A percentile compares a stretch with the other conserved stretches of the same genome.
These are phyloP conservation scores for Sporodiniella umbellata DNA, from an alignment of 371 early-diverging fungal genomes.

Conservation along the genomic window DNA sequence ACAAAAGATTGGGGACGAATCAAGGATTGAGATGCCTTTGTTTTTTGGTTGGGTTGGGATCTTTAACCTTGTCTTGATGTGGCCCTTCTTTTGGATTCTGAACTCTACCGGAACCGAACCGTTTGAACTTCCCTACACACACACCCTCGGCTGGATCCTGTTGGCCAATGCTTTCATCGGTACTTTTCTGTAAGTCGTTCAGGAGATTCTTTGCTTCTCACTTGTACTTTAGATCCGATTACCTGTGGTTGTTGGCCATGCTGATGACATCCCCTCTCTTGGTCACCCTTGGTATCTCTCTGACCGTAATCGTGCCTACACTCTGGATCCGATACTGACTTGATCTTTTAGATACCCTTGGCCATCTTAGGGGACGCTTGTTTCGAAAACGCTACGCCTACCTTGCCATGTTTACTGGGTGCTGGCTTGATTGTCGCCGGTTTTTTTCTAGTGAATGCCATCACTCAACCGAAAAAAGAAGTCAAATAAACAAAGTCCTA, in stretches of 20 bases:
- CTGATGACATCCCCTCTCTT: constrained; percentile 80
- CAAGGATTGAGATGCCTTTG: constrained; percentile 68
- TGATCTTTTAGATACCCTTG: constrained; percentile 59
- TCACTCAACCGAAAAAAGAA: constrained; percentile 36
- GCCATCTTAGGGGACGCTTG: constrained; percentile 72
- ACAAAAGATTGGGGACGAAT: constrained; percentile 65
- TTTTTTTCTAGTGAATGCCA: constrained; percentile 64
- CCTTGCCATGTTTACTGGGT: constrained; percentile 62
- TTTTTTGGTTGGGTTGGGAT: constrained; percentile 84
- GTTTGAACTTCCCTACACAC: constrained; percentile 60
- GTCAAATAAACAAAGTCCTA: constrained; percentile 15
- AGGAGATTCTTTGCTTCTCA: neutral
- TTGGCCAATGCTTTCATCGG: constrained; percentile 75
- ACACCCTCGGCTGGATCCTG: constrained; percentile 57
- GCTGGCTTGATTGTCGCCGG: constrained; percentile 65
- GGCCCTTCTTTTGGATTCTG: constrained; percentile 69
- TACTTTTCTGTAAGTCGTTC: constrained; percentile 54
- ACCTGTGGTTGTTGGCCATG: constrained; percentile 77
- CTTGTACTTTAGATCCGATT: constrained; percentile 53
- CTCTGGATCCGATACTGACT: neutral
- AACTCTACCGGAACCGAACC: constrained; percentile 66
- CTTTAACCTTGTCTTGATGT: constrained; percentile 66
- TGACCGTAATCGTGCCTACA: constrained; percentile 47
- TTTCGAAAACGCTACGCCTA: constrained; percentile 57
- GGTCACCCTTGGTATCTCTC: constrained; percentile 72